Evolutionary conservation across 108 stramenopile species (phyloP).

Genomic region (Nitzschia sp.): DNA sequence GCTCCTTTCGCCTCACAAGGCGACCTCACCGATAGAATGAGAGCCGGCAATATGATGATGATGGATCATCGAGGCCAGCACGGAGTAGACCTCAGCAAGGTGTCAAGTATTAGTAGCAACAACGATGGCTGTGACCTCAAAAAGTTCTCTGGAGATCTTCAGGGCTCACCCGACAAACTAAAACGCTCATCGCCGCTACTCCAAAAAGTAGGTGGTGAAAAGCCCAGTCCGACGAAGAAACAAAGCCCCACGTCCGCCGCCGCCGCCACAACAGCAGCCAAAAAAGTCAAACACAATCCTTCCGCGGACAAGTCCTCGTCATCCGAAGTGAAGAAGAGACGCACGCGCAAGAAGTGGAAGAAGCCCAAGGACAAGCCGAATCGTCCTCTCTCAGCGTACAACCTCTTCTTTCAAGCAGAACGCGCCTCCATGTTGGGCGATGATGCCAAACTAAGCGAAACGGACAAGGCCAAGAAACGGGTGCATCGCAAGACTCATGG

Average conservation of each 20-base stretch:
- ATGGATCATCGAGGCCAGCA: no score
- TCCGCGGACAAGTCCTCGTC: background rate
- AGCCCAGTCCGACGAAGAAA: background rate
- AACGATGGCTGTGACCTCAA: no score
- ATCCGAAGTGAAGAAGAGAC: constrained; percentile 21
- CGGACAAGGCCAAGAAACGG: constrained; percentile 38
- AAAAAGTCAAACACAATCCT: background rate
- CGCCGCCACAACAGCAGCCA: background rate
- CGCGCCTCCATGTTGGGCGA: constrained; percentile 37
- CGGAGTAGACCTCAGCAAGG: no score
- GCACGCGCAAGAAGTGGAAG: constrained; percentile 39
- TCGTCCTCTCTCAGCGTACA: constrained; percentile 43
- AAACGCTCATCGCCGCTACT: background rate
- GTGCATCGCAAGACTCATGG: constrained; percentile 79
- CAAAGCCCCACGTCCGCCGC: background rate
- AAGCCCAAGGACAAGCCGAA: constrained; percentile 42
- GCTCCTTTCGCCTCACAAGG: background rate
- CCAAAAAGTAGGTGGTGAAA: background rate
- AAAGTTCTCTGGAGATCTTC: background rate
- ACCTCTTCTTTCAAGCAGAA: constrained; percentile 41
- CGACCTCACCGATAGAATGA: constrained; percentile 12
- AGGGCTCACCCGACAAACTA: background rate
- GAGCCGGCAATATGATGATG: no score
- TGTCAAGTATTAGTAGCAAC: background rate
- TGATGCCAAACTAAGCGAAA: constrained; percentile 13